Conservation (phyloP, 345 rosid genomes). For the Hypericum androsaemum region DNA sequence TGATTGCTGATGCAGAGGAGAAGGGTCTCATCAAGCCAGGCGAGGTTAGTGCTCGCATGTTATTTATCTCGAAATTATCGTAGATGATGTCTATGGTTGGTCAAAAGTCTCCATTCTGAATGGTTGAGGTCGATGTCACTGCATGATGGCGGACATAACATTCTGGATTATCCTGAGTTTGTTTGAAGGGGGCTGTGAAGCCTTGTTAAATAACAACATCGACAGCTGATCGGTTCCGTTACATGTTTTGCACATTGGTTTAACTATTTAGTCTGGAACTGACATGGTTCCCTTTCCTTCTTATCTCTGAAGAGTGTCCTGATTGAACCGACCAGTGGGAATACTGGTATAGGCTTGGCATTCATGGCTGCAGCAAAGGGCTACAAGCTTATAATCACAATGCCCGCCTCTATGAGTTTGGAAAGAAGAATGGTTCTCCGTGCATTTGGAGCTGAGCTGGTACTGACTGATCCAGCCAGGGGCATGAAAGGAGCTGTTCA, state of each 20-base stretch:
- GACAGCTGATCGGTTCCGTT: too few species aligned
- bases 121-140: too few species aligned
- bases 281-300: conserved; percentile 2
- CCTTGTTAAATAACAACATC: too few species aligned
- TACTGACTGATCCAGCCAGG: conserved; percentile 57
- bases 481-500: conserved; percentile 66
- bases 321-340: conserved; percentile 70
- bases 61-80: background rate
- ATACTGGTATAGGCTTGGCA: conserved; percentile 67
- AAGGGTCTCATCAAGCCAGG: conserved; percentile 54
- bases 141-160: too few species aligned
- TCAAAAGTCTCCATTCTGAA: too few species aligned
- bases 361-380: conserved; percentile 72
- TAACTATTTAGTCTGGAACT: conserved; percentile 1
- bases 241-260: too few species aligned
- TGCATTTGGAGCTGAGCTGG: conserved; percentile 70
- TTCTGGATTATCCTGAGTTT: too few species aligned
- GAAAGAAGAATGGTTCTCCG: conserved; percentile 76
- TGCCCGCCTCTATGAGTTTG: conserved; percentile 82
- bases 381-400: conserved; percentile 55
- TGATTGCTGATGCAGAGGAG: conserved; percentile 74
- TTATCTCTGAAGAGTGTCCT: conserved; percentile 43
- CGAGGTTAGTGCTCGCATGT: conserved; percentile 35
- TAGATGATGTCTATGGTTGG: background rate
- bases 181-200: too few species aligned